Conservation (phyloP, 192 early-diverging fungal species). For the Powellomyces hirtus region DNA sequence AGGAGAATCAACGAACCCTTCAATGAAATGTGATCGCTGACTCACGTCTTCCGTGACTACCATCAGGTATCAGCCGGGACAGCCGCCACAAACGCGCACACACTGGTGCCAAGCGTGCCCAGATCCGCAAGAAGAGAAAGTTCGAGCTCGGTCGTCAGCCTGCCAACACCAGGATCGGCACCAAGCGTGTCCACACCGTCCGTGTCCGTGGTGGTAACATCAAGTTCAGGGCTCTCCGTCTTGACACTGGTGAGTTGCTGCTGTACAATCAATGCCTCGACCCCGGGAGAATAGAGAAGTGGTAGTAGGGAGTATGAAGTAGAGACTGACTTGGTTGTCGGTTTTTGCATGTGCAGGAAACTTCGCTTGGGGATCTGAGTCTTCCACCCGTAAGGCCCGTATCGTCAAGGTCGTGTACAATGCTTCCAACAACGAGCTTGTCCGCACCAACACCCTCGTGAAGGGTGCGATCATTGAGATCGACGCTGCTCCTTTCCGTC, state of each 20-base stretch:
- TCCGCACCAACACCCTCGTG: slow-evolving; percentile 99
- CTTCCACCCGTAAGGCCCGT: slow-evolving; percentile 94
- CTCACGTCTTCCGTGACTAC: background rate
- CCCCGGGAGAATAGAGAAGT: no score
- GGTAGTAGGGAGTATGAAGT: no score
- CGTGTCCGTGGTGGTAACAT: slow-evolving; percentile 98
- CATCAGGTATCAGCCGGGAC: slow-evolving; percentile 96
- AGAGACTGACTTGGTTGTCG: no score
- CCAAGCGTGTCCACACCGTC: slow-evolving; percentile 94
- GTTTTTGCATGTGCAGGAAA: slow-evolving; percentile 80
- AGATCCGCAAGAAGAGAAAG: slow-evolving; percentile 99
- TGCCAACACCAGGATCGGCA: slow-evolving; percentile 96
- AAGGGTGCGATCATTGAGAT: slow-evolving; percentile 96
- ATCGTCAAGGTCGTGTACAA: slow-evolving; percentile 96
- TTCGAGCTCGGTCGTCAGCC: slow-evolving; percentile 99
- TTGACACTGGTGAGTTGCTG: slow-evolving; percentile 64
- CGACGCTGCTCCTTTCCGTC: slow-evolving; percentile 98
- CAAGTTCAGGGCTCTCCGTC: slow-evolving; percentile 97
- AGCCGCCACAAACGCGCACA: slow-evolving; percentile 97
- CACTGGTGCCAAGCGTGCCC: slow-evolving; percentile 98
- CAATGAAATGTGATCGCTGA: background rate
- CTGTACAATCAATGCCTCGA: no score
- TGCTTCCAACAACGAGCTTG: slow-evolving; percentile 99
- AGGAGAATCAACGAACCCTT: background rate
- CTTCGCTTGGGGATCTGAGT: slow-evolving; percentile 97